These are phyloP conservation scores for Epichloe bromicola DNA, from an alignment of 2,329 filamentous ascomycete genomes.

Conservation along the genomic window DNA sequence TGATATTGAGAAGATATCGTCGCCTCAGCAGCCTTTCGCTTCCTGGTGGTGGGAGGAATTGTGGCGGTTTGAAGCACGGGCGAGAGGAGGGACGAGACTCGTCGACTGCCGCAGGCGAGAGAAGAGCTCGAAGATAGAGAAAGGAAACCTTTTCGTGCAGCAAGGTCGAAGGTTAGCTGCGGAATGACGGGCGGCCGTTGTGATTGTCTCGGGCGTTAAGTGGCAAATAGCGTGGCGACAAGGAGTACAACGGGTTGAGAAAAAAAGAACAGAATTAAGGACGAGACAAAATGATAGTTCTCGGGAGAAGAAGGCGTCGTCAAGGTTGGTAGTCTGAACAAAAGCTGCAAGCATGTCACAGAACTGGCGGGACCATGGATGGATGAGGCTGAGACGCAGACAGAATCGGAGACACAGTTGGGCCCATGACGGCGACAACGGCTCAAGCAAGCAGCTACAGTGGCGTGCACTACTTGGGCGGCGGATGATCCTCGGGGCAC, in stretches of 20 bases:
- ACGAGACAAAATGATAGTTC: neutral
- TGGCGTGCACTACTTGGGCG: neutral
- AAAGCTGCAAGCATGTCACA: neutral
- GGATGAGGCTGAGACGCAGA: neutral
- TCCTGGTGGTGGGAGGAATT: conserved; percentile 47
- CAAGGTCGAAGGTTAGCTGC: neutral
- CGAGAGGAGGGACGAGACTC: neutral
- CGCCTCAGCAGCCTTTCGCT: conserved; percentile 55
- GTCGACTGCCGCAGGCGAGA: neutral
- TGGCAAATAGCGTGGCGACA: neutral
- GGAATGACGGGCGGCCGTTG: neutral
- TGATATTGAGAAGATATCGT: conserved; percentile 35
- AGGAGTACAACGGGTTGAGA: neutral
- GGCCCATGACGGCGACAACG: conserved; percentile 1
- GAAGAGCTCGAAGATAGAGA: neutral
- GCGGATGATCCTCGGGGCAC: conserved; percentile 1
- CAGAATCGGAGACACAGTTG: neutral
- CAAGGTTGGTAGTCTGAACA: neutral
- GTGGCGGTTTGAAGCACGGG: conserved; percentile 24
- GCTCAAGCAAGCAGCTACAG: neutral
- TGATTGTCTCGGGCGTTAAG: neutral
- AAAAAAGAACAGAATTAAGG: no score
- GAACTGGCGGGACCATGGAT: neutral
- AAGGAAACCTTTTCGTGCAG: neutral
- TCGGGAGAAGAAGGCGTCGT: neutral